Base-by-base conservation (phyloP, 768 basidiomycete genomes). In the Mrakia hoshinonis region DNA sequence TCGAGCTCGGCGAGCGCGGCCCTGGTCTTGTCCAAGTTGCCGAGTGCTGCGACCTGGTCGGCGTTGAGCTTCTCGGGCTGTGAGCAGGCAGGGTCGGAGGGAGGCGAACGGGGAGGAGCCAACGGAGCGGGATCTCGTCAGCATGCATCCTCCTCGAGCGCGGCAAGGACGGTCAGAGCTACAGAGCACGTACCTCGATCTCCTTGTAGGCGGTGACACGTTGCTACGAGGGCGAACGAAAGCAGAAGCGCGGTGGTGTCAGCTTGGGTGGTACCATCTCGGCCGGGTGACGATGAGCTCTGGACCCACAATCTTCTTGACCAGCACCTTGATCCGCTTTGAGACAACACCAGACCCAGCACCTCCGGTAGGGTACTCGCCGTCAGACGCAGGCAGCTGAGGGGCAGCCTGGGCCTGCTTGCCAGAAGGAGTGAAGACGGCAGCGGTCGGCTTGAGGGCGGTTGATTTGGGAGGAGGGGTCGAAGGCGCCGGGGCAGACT, bases 251-350 rank as follows among this genome's bases (percentile, higher is more conserved):
- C 43, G 38, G 48, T 22, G 4, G n/a, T 48, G 18, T 26, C 11
- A 34, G 46, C 34, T 52, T 47, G 3, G 43, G 4, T 20, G 2
- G 15, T 1, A 43, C 43, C 43, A 43, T 43, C 43, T 43, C 43
- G 43, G 43, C 39, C 20, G 20, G 24, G 24, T n/a, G 22, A 12
- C 18, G 34, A 26, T n/a, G 10, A 29, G 43, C 24, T 64, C n/a
- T n/a, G 29, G 24, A 75, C 76, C 63, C 54, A 77, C 77, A 20
- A 77, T 51, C 69, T 77, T 77, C 75, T 77, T 77, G 68, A 69
- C 69, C n/a, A 70, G 63, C 0, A 74, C 73, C 52, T 74, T 74
- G 54, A 77, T 22, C 20, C 76, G 54, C 74, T 77, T 77, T 36
- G 34, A 39, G 29, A 73, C 67, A 22, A 73, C 70, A 47, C 74